Percentiles rank a stretch among this genome's conserved stretches.
Conservation (phyloP, 2,329 filamentous ascomycete species). For the Pseudogymnoascus sp. region DNA sequence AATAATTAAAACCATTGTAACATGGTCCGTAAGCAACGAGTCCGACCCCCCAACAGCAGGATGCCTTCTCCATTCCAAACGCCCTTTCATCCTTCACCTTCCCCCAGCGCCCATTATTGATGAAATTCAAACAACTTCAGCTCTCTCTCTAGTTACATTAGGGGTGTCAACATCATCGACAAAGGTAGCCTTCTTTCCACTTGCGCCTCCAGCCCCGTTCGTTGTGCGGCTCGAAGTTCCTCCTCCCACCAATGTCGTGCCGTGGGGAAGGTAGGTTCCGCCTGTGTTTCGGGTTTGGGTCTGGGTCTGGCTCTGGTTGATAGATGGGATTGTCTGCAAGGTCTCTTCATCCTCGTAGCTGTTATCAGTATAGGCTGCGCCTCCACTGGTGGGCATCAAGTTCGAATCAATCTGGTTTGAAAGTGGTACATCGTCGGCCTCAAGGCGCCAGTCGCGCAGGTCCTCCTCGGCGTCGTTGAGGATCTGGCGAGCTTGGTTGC, state of each 20-base stretch:
- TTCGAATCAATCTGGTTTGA: constrained; percentile 5
- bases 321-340: background rate
- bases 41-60: background rate
- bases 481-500: constrained; percentile 66
- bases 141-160: constrained; percentile 2
- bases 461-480: constrained; percentile 90
- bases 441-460: constrained; percentile 60
- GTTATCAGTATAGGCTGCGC: background rate
- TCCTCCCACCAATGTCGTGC: background rate
- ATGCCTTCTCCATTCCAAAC: background rate
- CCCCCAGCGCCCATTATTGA: background rate
- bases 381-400: constrained; percentile 10
- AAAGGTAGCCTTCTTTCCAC: background rate
- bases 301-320: background rate
- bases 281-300: background rate
- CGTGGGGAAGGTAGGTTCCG: constrained; percentile 3
- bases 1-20: background rate
- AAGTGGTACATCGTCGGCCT: constrained; percentile 23
- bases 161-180: background rate
- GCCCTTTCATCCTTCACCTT: background rate
- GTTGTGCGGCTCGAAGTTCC: background rate
- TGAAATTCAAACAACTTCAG: constrained; percentile 1
- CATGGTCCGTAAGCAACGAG: constrained; percentile 1
- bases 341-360: background rate
- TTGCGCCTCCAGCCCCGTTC: background rate